Percentiles rank a stretch among this genome's conserved stretches.
Conservation (phyloP, 2,329 filamentous ascomycete genomes). For the Beauveria australis region DNA sequence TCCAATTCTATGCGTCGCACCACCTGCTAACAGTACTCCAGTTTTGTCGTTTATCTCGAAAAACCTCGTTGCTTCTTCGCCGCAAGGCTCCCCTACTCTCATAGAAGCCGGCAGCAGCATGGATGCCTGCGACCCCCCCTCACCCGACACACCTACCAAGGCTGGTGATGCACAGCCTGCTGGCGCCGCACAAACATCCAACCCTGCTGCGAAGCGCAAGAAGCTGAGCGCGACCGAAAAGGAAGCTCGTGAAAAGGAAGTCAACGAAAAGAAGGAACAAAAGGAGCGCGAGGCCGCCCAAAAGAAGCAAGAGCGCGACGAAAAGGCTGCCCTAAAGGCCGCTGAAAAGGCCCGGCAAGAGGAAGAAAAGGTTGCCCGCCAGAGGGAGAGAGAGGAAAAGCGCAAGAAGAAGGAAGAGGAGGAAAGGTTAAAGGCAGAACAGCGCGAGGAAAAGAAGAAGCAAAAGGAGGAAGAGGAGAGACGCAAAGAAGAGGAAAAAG, state of each 20-base stretch:
- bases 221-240: slow-evolving; percentile 34
- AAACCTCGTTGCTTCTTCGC: slow-evolving; percentile 20
- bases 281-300: slow-evolving; percentile 25
- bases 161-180: slow-evolving; percentile 16
- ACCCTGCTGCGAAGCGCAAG: slow-evolving; percentile 32
- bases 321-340: slow-evolving; percentile 23
- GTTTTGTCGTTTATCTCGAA: slow-evolving; percentile 19
- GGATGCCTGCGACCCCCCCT: slow-evolving; percentile 28
- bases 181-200: slow-evolving; percentile 13
- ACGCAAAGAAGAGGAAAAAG: slow-evolving; percentile 32
- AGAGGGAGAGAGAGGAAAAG: slow-evolving; percentile 31
- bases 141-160: slow-evolving; percentile 25
- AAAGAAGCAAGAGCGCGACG: slow-evolving; percentile 25
- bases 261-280: slow-evolving; percentile 26
- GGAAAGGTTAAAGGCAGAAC: slow-evolving; percentile 29
- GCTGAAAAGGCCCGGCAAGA: slow-evolving; percentile 32
- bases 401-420: slow-evolving; percentile 36
- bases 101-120: slow-evolving; percentile 36
- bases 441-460: slow-evolving; percentile 37
- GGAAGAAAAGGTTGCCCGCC: slow-evolving; percentile 29
- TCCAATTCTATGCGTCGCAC: no score
- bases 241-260: slow-evolving; percentile 29
- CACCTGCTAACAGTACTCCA: slow-evolving; percentile 14
- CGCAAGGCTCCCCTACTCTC: slow-evolving; percentile 25
- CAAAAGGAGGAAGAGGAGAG: slow-evolving; percentile 42